Evolutionary conservation across 106 monocot genomes (phyloP).

Genomic region (Iris macrosiphon): DNA sequence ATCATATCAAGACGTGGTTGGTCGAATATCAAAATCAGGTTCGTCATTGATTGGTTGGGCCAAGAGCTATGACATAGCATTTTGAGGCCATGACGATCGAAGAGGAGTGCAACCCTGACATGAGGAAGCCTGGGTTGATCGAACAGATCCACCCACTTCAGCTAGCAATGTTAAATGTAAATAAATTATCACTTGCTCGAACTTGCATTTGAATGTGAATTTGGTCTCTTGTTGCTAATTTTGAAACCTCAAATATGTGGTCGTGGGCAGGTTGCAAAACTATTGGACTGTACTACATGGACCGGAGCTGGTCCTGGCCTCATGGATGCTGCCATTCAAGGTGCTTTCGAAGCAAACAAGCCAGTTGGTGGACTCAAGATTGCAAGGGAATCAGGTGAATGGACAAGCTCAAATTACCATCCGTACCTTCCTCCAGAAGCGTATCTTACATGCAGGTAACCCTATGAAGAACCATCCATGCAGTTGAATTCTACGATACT

Average conservation of each 20-base stretch:
- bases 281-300: slow-evolving; percentile 93
- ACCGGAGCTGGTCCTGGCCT: slow-evolving; percentile 91
- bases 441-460: slow-evolving; percentile 89
- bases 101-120: too few relatives aligned
- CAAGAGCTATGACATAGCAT: too few relatives aligned
- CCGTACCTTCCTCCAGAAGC: slow-evolving; percentile 70
- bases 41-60: too few relatives aligned
- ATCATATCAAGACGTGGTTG: too few relatives aligned
- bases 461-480: not conserved
- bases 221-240: too few relatives aligned
- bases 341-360: slow-evolving; percentile 65
- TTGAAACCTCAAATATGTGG: not conserved
- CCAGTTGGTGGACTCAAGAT: slow-evolving; percentile 95
- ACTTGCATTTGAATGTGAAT: too few relatives aligned
- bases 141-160: too few relatives aligned
- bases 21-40: too few relatives aligned
- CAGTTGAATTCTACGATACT: not conserved
- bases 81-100: too few relatives aligned
- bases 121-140: too few relatives aligned
- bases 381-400: slow-evolving; percentile 71
- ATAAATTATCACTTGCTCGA: too few relatives aligned
- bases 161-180: too few relatives aligned
- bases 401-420: slow-evolving; percentile 80
- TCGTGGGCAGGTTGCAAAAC: slow-evolving; percentile 42
- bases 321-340: slow-evolving; percentile 85